Conservation (phyloP, 106 monocot species). For the Dendrobium nobile region DNA sequence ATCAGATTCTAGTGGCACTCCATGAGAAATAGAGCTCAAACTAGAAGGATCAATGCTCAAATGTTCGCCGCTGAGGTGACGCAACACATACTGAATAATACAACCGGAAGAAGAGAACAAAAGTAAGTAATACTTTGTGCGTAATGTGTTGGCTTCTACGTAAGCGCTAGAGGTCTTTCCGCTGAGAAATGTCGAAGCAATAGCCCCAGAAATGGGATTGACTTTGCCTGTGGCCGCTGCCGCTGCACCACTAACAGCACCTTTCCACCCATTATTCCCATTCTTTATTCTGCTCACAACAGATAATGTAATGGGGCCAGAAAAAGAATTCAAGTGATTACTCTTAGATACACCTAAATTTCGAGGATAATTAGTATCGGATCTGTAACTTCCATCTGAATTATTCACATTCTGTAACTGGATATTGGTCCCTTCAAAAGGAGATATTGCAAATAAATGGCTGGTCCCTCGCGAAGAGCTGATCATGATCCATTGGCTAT, state of each 20-base stretch:
- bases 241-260: conserved; percentile 69
- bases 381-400: conserved; percentile 14
- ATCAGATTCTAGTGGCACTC: conserved; percentile 28
- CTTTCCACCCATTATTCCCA: conserved; percentile 78
- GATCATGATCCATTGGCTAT: conserved; percentile 88
- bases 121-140: conserved; percentile 54
- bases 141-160: conserved; percentile 23
- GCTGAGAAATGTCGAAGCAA: conserved; percentile 82
- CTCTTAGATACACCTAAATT: conserved; percentile 11
- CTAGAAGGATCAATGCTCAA: conserved; percentile 35
- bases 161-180: conserved; percentile 28
- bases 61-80: conserved; percentile 32
- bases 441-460: conserved; percentile 77
- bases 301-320: conserved; percentile 56
- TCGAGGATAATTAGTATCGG: conserved; percentile 14
- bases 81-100: conserved; percentile 76
- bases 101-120: conserved; percentile 83
- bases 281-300: conserved; percentile 82
- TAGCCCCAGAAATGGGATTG: conserved; percentile 66
- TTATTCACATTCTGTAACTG: conserved; percentile 14
- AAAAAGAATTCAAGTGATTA: conserved; percentile 27
- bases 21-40: conserved; percentile 22
- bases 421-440: conserved; percentile 29
- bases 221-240: conserved; percentile 66
- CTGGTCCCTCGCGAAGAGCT: conserved; percentile 95